Conservation (phyloP, 192 early-diverging fungal genomes). For the Coemansia furcata region DNA sequence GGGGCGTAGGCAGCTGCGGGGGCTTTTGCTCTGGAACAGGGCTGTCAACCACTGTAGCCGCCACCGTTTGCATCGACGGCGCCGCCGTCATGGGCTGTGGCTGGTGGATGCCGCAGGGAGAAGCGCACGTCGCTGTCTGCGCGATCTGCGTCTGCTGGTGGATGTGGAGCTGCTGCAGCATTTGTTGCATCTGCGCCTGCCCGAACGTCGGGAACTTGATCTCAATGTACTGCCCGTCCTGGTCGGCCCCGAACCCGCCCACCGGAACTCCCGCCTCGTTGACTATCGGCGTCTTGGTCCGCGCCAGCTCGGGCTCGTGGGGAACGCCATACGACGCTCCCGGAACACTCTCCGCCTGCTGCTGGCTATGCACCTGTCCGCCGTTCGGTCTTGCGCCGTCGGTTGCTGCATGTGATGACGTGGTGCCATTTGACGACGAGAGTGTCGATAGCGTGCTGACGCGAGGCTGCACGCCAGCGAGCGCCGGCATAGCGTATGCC, state of each 20-base stretch:
- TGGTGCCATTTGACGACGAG: neutral
- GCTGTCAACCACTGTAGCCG: neutral
- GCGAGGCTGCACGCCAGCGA: constrained; percentile 21
- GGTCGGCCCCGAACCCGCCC: constrained; percentile 44
- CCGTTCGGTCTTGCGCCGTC: neutral
- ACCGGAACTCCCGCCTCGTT: constrained; percentile 29
- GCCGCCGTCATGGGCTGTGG: neutral
- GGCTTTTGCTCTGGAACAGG: neutral
- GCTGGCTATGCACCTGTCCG: neutral
- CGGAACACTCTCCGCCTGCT: neutral
- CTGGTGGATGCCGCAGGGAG: constrained; percentile 3
- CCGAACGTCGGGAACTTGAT: constrained; percentile 54
- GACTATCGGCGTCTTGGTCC: constrained; percentile 28
- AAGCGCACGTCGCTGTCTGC: neutral
- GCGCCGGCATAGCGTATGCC: constrained; percentile 31
- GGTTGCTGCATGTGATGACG: neutral
- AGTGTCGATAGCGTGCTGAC: constrained; percentile 17
- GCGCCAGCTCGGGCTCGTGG: neutral
- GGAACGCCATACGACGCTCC: neutral
- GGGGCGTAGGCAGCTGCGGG: constrained; percentile 16
- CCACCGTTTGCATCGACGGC: constrained; percentile 2
- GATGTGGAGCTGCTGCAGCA: constrained; percentile 52
- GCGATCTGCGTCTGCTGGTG: constrained; percentile 13
- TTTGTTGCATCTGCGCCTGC: constrained; percentile 49
- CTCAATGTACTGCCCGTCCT: constrained; percentile 52